Evolutionary conservation across 2,329 filamentous ascomycete species (phyloP), one percentile per base, ranked within the genome.

Genomic region (Cladosporium colombiae): DNA sequence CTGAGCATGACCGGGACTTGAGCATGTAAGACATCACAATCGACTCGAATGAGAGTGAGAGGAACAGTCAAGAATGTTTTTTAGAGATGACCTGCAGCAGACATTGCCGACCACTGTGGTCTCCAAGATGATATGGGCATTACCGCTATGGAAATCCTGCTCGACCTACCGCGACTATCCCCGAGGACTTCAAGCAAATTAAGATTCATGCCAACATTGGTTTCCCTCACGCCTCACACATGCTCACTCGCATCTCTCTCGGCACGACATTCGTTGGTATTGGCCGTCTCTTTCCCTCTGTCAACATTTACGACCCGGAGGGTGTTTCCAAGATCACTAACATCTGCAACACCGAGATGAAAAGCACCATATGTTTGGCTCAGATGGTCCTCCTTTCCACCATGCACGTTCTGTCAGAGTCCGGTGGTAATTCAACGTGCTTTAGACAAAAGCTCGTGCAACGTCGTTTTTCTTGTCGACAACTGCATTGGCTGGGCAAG

Each of bases 381-480:
- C 35, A 53, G 50, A 29, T 55, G 23, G 23, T 31, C 29, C 52
- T 40, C 35, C 35, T 40, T 40, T 40, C 35, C 35, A 40, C 3
- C 35, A 57, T 57, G 35, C 53, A 57, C 29, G 53, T 57, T 37
- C 35, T 37, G 29, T n/a, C 23, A 21, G 16, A 25, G 14, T 37
- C 10, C 8, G 31, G 53, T 37, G 53, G 53, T 25, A 57, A 37
- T 35, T 35, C 18, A 37, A 31, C 18, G 53, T 57, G 53, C 31
- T 57, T 57, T n/a, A n/a, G 18, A 37, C 53, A 57, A 31, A 57
- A 31, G n/a, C 53, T 16, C 35, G 53, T 57, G 31, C 53, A 57
- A 37, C 53, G 53, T 57, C 53, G 53, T 29, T 18, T 31, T 31
- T 18, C 53, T 21, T 21, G 14, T 21, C 3, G 35, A 25, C 31